Evolutionary conservation across 331 rosid species (phyloP).

Genomic region (Arachis monticola): DNA sequence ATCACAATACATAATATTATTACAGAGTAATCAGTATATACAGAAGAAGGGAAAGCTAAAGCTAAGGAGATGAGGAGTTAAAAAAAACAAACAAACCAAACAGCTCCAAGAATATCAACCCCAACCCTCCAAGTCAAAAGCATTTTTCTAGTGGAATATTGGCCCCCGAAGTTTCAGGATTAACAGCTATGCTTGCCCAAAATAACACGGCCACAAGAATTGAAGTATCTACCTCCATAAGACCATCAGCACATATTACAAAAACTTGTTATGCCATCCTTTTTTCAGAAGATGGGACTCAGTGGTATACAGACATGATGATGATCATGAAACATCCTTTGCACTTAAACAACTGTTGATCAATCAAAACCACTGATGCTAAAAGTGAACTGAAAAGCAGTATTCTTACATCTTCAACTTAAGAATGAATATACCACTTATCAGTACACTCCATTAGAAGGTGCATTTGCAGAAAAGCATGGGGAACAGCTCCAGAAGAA

Average conservation of each 20-base stretch:
- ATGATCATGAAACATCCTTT: conserved; percentile 41
- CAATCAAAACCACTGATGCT: conserved; percentile 46
- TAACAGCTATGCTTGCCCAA: conserved; percentile 49
- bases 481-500: conserved; percentile 38
- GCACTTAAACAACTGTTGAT: conserved; percentile 41
- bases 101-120: conserved; percentile 46
- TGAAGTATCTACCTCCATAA: conserved; percentile 32
- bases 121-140: conserved; percentile 54
- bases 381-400: conserved; percentile 41
- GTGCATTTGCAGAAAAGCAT: conserved; percentile 30
- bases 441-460: conserved; percentile 24
- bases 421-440: conserved; percentile 40
- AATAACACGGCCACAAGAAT: conserved; percentile 46
- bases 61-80: conserved; percentile 37
- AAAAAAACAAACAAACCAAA: conserved; percentile 57
- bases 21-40: conserved; percentile 30
- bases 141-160: conserved; percentile 42
- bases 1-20: conserved; percentile 9
- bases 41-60: conserved; percentile 20
- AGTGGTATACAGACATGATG: conserved; percentile 38
- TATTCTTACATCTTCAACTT: conserved; percentile 31
- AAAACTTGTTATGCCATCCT: conserved; percentile 33
- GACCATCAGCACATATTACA: conserved; percentile 41
- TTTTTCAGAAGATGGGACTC: conserved; percentile 41
- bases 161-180: conserved; percentile 47